Evolutionary conservation across 345 rosid genomes (phyloP).

Genomic region (Excoecaria cochinchinensis): DNA sequence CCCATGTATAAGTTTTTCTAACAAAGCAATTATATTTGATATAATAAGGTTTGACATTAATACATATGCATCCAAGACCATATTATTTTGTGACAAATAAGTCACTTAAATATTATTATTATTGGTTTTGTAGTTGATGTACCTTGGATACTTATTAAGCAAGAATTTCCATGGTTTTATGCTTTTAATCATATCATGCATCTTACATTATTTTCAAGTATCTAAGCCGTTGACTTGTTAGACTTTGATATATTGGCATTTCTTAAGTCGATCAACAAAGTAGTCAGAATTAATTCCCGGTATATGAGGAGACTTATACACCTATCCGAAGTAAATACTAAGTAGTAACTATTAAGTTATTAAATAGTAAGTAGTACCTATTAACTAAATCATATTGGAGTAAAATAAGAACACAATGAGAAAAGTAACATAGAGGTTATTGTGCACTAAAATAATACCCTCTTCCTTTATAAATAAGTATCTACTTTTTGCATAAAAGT

Average conservation of each 20-base stretch:
- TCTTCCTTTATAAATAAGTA: no score
- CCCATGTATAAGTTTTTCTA: conserved; percentile 26
- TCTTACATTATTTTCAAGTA: not conserved
- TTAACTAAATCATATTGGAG: no score
- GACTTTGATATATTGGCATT: not conserved
- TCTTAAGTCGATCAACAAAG: not conserved
- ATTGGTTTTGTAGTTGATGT: conserved; percentile 1
- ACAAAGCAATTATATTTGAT: conserved; percentile 26
- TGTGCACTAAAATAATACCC: no score
- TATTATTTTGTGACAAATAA: conserved; percentile 38
- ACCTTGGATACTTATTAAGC: not conserved
- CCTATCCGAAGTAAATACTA: no score
- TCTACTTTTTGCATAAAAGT: no score
- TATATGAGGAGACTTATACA: no score
- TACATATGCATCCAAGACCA: conserved; percentile 33
- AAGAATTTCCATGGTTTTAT: not conserved
- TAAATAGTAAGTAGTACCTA: no score
- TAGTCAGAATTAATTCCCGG: no score
- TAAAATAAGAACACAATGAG: no score
- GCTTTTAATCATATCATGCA: not conserved
- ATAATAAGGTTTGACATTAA: conserved; percentile 43
- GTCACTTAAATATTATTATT: not conserved
- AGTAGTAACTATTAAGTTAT: no score
- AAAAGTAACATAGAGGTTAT: no score
- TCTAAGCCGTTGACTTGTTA: conserved; percentile 6